Base-by-base conservation (phyloP, 1,284 basidiomycete species). In the Rhodotorula sp. region DNA sequence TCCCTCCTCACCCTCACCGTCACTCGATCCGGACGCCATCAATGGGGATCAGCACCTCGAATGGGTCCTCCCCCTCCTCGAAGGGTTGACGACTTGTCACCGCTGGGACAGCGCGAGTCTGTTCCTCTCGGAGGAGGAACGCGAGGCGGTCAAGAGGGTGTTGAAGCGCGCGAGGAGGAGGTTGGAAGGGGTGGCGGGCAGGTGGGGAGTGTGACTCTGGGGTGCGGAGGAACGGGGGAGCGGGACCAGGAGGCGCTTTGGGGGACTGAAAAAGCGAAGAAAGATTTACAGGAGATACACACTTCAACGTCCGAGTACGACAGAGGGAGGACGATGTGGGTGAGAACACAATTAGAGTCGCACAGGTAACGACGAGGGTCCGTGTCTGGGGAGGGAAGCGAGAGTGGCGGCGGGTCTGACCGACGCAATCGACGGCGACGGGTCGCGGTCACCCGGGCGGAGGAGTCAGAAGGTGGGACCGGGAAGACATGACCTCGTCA, bases 31-130 rank as follows among this genome's bases (percentile, higher is more conserved):
- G 10, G 26, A 14, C 4, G 30, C 4, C 44, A 33, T 17, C 33
- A 33, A 3, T 22, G 55, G 33, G 72, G 72, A 53, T 44, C 76
- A 44, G 61, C 76, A n/a, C 62, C 75, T 59, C 4, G 71, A 70
- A n/a, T 80, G 84, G 24, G 79, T 79, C 8, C 66, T 79, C 53
- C 81, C 81, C 45, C 88, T 88, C 73, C 80, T 90, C 79, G 78
- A 82, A 14, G 82, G 81, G 14, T 82, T 90, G 22, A 76, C 83
- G 12, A 80, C 79, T 7, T 85, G 89, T 6, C 83, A 84, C 45
- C 84, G 89, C 44, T 89, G 90, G 75, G 80, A 80, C 53, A 88
- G 86, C 0, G 82, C 90, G 1, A 79, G 85, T 57, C 70, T 89
- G 70, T 88, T 91, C 79, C 81, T 91, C 79, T 86, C 84, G 65